A percentile compares a stretch with the other conserved stretches of the same genome.
Conservation (phyloP, 208 protist species). For the Crithidia brevicula region DNA sequence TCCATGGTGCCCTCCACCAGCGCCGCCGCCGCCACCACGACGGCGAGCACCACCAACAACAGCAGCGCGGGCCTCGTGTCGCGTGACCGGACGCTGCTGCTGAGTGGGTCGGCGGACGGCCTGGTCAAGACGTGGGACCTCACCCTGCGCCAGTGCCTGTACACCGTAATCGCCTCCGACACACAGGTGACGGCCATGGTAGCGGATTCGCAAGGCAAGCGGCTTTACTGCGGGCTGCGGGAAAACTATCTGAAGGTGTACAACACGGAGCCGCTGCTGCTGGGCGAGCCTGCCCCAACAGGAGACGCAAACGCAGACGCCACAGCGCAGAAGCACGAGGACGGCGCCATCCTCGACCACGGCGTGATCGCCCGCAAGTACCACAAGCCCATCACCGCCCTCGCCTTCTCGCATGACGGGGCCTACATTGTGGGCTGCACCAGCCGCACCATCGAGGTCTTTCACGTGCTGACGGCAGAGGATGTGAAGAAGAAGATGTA, state of each 20-base stretch:
- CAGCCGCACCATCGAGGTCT: slow-evolving; percentile 89
- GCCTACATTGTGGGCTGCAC: slow-evolving; percentile 79
- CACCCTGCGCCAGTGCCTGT: slow-evolving; percentile 79
- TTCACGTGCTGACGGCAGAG: slow-evolving; percentile 64
- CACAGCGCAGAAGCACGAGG: slow-evolving; percentile 1
- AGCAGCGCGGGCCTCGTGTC: slow-evolving; percentile 4
- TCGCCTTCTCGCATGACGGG: slow-evolving; percentile 74
- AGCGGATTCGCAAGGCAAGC: slow-evolving; percentile 59
- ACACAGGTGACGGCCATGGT: slow-evolving; percentile 76
- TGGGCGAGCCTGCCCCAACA: slow-evolving; percentile 3
- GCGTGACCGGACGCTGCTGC: slow-evolving; percentile 41
- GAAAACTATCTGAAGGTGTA: slow-evolving; percentile 91
- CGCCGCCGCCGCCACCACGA: not conserved
- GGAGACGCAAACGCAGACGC: not conserved
- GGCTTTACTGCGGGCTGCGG: slow-evolving; percentile 84
- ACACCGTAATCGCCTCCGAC: slow-evolving; percentile 87
- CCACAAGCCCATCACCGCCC: slow-evolving; percentile 78
- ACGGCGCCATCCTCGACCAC: slow-evolving; percentile 57
- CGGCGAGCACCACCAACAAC: not conserved
- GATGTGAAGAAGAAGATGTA: slow-evolving; percentile 74
- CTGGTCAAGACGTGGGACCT: slow-evolving; percentile 91
- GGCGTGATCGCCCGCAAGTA: slow-evolving; percentile 74
- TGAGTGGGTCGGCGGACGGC: slow-evolving; percentile 84
- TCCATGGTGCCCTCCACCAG: slow-evolving; percentile 48
- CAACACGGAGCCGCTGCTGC: slow-evolving; percentile 60